These are phyloP conservation scores for Nemania bipapillata DNA, from an alignment of 2,329 filamentous ascomycete species.

Conservation along the genomic window DNA sequence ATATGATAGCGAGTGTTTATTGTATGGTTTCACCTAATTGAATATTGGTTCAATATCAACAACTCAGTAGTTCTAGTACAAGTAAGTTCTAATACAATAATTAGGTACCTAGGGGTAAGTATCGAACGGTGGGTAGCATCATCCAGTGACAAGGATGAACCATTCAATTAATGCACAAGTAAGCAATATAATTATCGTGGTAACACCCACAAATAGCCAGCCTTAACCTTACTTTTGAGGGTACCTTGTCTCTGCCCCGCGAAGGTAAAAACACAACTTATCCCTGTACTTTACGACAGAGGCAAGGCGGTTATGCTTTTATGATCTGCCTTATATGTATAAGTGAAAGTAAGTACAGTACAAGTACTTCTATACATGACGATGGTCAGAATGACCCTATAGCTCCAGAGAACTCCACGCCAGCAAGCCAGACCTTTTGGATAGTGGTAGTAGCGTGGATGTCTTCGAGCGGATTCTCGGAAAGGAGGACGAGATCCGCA, in stretches of 20 bases:
- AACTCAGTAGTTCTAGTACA: no score
- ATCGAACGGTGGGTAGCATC: neutral
- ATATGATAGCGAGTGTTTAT: no score
- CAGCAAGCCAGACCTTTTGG: slow-evolving; percentile 31
- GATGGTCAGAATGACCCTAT: slow-evolving; percentile 29
- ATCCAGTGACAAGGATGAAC: neutral
- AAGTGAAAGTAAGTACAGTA: neutral
- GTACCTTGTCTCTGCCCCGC: no score
- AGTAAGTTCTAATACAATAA: neutral
- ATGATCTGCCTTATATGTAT: neutral
- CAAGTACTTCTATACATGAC: no score
- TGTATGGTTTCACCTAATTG: no score
- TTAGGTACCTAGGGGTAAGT: neutral
- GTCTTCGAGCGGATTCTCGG: slow-evolving; percentile 22
- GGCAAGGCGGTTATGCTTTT: neutral
- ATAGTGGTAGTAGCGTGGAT: slow-evolving; percentile 26
- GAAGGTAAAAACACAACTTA: neutral
- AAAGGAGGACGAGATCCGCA: slow-evolving; percentile 33
- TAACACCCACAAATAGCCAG: neutral
- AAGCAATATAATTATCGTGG: neutral
- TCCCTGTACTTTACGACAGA: neutral
- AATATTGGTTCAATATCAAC: no score
- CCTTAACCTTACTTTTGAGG: no score
- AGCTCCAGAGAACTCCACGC: slow-evolving; percentile 25
- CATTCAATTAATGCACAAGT: neutral